phyloP scores from a whole-genome alignment of 495 filamentous ascomycete species.

The Penicillium nucicola region DNA sequence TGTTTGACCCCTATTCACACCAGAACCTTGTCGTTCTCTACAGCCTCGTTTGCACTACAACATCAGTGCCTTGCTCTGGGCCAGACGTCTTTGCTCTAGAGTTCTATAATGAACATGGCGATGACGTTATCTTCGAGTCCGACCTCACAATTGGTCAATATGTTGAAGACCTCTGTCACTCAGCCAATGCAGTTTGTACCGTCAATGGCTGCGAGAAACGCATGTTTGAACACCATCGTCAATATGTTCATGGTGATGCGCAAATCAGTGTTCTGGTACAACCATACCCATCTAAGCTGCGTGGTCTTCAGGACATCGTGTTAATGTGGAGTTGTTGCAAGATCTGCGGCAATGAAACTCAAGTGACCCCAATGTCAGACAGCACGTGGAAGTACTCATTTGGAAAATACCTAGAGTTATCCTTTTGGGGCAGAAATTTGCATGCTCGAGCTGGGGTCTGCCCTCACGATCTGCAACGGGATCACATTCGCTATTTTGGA shows the following conservation, averaged over 20 bases:
- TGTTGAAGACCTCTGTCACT: conserved; percentile 83
- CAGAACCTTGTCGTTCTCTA: conserved; percentile 96
- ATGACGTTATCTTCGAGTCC: conserved; percentile 62
- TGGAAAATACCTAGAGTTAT: conserved; percentile 93
- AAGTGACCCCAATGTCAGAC: conserved; percentile 88
- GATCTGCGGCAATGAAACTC: conserved; percentile 83
- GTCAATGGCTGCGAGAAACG: conserved; percentile 82
- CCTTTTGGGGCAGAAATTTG: conserved; percentile 88
- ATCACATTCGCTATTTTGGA: conserved; percentile 91
- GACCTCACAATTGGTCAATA: conserved; percentile 95
- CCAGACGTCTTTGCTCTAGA: conserved; percentile 81
- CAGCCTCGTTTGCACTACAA: conserved; percentile 85
- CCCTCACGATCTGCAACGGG: conserved; percentile 85
- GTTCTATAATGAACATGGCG: conserved; percentile 88
- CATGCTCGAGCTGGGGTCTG: conserved; percentile 80
- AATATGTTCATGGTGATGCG: conserved; percentile 95
- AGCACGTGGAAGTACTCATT: conserved; percentile 99
- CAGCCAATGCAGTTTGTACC: conserved; percentile 70
- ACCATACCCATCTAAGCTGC: conserved; percentile 65
- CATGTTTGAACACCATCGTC: conserved; percentile 91
- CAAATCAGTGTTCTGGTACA: conserved; percentile 87
- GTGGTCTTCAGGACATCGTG: conserved; percentile 72
- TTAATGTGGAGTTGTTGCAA: conserved; percentile 99
- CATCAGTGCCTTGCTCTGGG: conserved; percentile 87
- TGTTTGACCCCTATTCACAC: conserved; percentile 92